Evolutionary conservation across 192 early-diverging fungal species (phyloP).

Genomic region (Thamnidium elegans): DNA sequence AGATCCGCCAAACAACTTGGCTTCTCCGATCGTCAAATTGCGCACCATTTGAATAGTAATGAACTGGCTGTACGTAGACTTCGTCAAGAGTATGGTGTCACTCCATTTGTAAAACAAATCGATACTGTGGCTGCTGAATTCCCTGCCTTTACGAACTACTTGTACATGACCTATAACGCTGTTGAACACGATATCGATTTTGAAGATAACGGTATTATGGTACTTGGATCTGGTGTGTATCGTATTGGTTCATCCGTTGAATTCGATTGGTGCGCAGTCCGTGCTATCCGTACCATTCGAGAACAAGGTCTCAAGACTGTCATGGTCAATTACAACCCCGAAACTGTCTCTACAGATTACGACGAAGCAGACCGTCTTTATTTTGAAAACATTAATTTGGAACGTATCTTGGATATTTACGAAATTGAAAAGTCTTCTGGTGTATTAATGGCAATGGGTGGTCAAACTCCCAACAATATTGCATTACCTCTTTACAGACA

Average conservation of each 20-base stretch:
- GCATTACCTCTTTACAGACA: slow-evolving; percentile 86
- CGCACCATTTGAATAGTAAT: slow-evolving; percentile 63
- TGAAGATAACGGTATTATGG: slow-evolving; percentile 94
- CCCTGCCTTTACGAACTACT: slow-evolving; percentile 96
- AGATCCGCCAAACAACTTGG: slow-evolving; percentile 89
- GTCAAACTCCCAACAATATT: slow-evolving; percentile 98
- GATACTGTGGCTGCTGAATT: slow-evolving; percentile 99
- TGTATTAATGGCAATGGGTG: slow-evolving; percentile 93
- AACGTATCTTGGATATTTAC: slow-evolving; percentile 96
- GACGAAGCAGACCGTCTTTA: slow-evolving; percentile 98
- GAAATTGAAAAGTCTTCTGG: slow-evolving; percentile 84
- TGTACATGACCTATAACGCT: slow-evolving; percentile 98
- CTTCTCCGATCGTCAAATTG: slow-evolving; percentile 93
- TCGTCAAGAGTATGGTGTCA: slow-evolving; percentile 75
- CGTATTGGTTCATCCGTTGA: slow-evolving; percentile 98
- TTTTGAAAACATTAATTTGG: slow-evolving; percentile 93
- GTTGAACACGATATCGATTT: slow-evolving; percentile 88
- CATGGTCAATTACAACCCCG: slow-evolving; percentile 99
- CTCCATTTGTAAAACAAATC: slow-evolving; percentile 97
- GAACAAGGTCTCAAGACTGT: slow-evolving; percentile 86
- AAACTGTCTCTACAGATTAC: slow-evolving; percentile 99
- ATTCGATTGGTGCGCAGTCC: slow-evolving; percentile 99
- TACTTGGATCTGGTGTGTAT: slow-evolving; percentile 96
- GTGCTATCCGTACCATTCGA: slow-evolving; percentile 92
- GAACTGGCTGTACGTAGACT: slow-evolving; percentile 88